A percentile compares a stretch with the other conserved stretches of the same genome.
Conservation (phyloP, 1,284 basidiomycete species). For the Pisolithus thermaeus region DNA sequence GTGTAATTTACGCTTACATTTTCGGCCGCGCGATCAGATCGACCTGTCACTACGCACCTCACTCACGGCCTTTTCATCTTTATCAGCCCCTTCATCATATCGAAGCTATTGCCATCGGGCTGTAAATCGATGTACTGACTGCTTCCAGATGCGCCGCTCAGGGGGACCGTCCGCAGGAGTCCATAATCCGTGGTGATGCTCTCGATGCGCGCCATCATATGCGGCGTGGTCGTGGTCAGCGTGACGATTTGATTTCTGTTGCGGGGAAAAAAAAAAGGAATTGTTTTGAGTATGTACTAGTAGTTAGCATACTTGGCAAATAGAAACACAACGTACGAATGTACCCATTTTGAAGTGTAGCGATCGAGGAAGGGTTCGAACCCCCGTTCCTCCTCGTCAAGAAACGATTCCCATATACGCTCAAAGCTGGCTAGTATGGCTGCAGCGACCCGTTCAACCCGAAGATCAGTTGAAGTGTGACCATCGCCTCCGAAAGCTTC, state of each 20-base stretch:
- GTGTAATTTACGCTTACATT: no score
- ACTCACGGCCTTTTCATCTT: conserved; percentile 43
- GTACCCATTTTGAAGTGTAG: conserved; percentile 82
- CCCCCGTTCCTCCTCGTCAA: conserved; percentile 45
- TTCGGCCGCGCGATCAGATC: no score
- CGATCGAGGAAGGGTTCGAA: conserved; percentile 76
- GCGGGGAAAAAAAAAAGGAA: background rate
- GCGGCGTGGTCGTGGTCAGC: conserved; percentile 71
- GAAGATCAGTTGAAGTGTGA: conserved; percentile 32
- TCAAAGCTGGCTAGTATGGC: conserved; percentile 78
- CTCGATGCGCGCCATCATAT: conserved; percentile 68
- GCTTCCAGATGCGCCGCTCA: conserved; percentile 24
- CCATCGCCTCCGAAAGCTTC: conserved; percentile 30
- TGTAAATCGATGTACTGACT: conserved; percentile 60
- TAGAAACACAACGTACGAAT: conserved; percentile 60
- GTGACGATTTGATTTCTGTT: conserved; percentile 80
- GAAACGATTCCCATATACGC: conserved; percentile 70
- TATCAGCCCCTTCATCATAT: conserved; percentile 90
- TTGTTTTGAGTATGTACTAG: conserved; percentile 1
- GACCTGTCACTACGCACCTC: no score
- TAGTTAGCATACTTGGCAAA: background rate
- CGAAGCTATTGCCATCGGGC: conserved; percentile 97
- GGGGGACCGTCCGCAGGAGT: conserved; percentile 75
- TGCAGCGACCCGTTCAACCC: conserved; percentile 74
- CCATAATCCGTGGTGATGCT: conserved; percentile 89